These are phyloP conservation scores for Lactifluus pinguis DNA, from an alignment of 768 basidiomycete species.

Conservation along the genomic window DNA sequence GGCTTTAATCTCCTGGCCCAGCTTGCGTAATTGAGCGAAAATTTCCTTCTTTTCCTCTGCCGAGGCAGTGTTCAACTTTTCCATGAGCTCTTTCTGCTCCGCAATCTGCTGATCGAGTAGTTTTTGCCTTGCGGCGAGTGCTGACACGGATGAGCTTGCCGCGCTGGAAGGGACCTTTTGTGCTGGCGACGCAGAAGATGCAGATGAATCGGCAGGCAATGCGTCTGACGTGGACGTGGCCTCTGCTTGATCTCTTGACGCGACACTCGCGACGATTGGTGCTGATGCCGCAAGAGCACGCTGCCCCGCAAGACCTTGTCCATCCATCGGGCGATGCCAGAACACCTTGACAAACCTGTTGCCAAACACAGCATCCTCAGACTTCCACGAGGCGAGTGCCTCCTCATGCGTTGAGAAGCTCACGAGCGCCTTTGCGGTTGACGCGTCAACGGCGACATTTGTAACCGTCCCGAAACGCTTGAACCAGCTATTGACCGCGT, in stretches of 20 bases:
- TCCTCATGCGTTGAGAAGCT: constrained; percentile 78
- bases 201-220: constrained; percentile 14
- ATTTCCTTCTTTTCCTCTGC: constrained; percentile 71
- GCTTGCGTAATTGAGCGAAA: constrained; percentile 62
- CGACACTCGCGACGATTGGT: constrained; percentile 58
- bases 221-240: constrained; percentile 20
- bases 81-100: constrained; percentile 84
- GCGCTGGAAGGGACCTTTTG: constrained; percentile 30
- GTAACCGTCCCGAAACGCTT: constrained; percentile 87
- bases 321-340: constrained; percentile 91
- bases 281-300: constrained; percentile 79
- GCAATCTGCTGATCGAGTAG: constrained; percentile 73
- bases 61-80: constrained; percentile 50
- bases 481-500: constrained; percentile 81
- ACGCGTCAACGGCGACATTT: constrained; percentile 79
- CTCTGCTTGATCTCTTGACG: constrained; percentile 27
- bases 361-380: constrained; percentile 89
- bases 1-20: constrained; percentile 71
- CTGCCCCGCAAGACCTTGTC: constrained; percentile 72
- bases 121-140: constrained; percentile 66
- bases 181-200: constrained; percentile 24
- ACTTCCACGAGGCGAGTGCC: constrained; percentile 84
- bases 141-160: constrained; percentile 31
- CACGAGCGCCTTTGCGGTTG: constrained; percentile 71
- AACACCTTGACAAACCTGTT: constrained; percentile 94